phyloP scores from a whole-genome alignment of 2,329 filamentous ascomycete species.

The Apiospora saccharicola region DNA sequence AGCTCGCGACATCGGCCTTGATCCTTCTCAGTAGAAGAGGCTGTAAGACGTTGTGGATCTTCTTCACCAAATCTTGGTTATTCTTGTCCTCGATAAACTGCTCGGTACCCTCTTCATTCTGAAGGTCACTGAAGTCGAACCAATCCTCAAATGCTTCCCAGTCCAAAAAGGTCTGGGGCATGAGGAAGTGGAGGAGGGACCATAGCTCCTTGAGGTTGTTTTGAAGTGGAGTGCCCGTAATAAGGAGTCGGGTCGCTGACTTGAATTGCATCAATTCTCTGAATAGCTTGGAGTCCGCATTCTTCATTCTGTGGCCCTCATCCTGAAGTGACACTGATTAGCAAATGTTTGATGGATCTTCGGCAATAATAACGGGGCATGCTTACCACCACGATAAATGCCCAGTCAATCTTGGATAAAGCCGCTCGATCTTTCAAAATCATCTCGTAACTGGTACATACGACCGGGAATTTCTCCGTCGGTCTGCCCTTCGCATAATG shows the following conservation, averaged over 20 bases:
- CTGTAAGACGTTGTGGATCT: slow-evolving; percentile 91
- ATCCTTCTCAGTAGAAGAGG: slow-evolving; percentile 87
- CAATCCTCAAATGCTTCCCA: slow-evolving; percentile 92
- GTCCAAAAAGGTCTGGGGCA: slow-evolving; percentile 92
- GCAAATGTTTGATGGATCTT: slow-evolving; percentile 75
- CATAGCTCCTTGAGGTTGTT: slow-evolving; percentile 97
- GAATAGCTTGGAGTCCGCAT: slow-evolving; percentile 93
- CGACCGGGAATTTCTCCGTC: slow-evolving; percentile 95
- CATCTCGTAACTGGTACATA: slow-evolving; percentile 96
- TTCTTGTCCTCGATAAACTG: slow-evolving; percentile 81
- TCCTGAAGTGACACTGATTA: slow-evolving; percentile 98
- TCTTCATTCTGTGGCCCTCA: slow-evolving; percentile 99
- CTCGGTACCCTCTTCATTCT: slow-evolving; percentile 81
- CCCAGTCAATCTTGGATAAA: slow-evolving; percentile 87
- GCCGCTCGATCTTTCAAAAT: slow-evolving; percentile 88
- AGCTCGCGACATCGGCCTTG: slow-evolving; percentile 90
- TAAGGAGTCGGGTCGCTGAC: slow-evolving; percentile 93
- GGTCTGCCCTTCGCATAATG: slow-evolving; percentile 73
- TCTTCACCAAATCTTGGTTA: slow-evolving; percentile 80
- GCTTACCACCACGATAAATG: slow-evolving; percentile 91
- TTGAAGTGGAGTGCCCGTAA: slow-evolving; percentile 95
- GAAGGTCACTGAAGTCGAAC: slow-evolving; percentile 95
- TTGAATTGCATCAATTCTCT: slow-evolving; percentile 94
- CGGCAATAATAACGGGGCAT: slow-evolving; percentile 27
- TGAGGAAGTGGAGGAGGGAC: slow-evolving; percentile 97